Base-by-base conservation (phyloP, 129 eudicot species). In the Escallonia herrerae region DNA sequence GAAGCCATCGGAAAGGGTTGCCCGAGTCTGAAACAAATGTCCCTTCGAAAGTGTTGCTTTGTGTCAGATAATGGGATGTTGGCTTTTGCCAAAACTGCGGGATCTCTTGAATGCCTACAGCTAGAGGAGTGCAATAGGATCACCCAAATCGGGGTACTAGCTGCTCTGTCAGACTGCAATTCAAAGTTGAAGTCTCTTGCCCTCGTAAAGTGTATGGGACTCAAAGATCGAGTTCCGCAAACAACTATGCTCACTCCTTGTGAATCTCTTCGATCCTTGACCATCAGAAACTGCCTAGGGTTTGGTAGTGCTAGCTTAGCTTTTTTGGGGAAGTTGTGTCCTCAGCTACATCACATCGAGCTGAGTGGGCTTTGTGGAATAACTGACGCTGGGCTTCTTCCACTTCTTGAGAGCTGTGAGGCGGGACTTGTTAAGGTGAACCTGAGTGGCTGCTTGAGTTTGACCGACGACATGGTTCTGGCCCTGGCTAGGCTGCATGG, bases 1-100 rank as follows among this genome's bases (percentile, higher is more conserved):
- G 90, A 86, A 78, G 96, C 96, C 5, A 66, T 94, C 5, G 96
- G 84, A 48, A 80, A 78, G 39, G 96, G 99, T 22, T 94, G 95
- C 12, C 70, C 84, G 12, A 75, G 46, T 43, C 58, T 94, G 58
- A 94, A 86, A 75, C 96, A 89, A 8, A 75, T 89, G 75, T 70
- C 75, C 51, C 78, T 94, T 6, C 80, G 80, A 45, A 94, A 80
- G 68, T 94, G 99, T 67, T 86, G 84, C 75, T 79, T 94, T 71
- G 83, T 94, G 5, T 94, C 99, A 5, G 95, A 94, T 56, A 69
- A 62, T 40, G 99, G 97, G 5, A 70, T 94, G 58, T 68, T 84
- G 9, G 87, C 83, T 56, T 89, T 94, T 43, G 79, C 84, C 3
- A 74, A 84, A 64, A 70, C 80, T 49, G 83, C 84, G 7, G 73